Percentiles rank a stretch among this genome's conserved stretches.
Conservation (phyloP, 495 filamentous ascomycete species). For the Penicillium malachiteum region DNA sequence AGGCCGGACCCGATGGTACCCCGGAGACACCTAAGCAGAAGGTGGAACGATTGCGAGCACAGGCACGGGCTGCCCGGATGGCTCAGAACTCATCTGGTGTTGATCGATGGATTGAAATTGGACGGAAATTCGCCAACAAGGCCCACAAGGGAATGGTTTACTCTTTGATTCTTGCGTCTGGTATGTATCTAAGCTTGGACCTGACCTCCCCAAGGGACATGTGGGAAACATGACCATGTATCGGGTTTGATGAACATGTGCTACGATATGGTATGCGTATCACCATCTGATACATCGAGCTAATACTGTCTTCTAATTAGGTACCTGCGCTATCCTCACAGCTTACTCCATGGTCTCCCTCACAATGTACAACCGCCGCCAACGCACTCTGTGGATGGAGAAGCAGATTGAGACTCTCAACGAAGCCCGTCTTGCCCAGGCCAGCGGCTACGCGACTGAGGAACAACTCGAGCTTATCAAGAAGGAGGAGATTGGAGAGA, state of each 20-base stretch:
- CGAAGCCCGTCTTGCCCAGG: constrained; percentile 58
- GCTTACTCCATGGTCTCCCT: constrained; percentile 83
- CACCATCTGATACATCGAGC: not conserved
- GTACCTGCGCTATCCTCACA: constrained; percentile 69
- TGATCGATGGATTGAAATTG: constrained; percentile 66
- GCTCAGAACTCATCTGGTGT: constrained; percentile 60
- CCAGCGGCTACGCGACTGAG: constrained; percentile 58
- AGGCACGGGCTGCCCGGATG: constrained; percentile 66
- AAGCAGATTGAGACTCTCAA: constrained; percentile 60
- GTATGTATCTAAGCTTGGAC: constrained; percentile 51
- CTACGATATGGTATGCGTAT: too few relatives aligned
- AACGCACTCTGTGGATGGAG: constrained; percentile 64
- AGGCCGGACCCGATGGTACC: constrained; percentile 32
- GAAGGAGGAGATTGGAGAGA: constrained; percentile 57
- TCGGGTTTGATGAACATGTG: too few relatives aligned
- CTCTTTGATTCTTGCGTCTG: constrained; percentile 73
- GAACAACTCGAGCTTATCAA: constrained; percentile 53
- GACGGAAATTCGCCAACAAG: constrained; percentile 74
- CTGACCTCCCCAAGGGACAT: not conserved
- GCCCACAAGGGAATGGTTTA: constrained; percentile 77
- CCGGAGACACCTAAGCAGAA: constrained; percentile 86
- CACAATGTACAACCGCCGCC: constrained; percentile 78
- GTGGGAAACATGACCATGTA: not conserved
- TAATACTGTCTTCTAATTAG: constrained; percentile 38
- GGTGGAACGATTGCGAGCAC: constrained; percentile 79